phyloP scores from a whole-genome alignment of 2,329 filamentous ascomycete genomes.

The Parastagonospora avenae region DNA sequence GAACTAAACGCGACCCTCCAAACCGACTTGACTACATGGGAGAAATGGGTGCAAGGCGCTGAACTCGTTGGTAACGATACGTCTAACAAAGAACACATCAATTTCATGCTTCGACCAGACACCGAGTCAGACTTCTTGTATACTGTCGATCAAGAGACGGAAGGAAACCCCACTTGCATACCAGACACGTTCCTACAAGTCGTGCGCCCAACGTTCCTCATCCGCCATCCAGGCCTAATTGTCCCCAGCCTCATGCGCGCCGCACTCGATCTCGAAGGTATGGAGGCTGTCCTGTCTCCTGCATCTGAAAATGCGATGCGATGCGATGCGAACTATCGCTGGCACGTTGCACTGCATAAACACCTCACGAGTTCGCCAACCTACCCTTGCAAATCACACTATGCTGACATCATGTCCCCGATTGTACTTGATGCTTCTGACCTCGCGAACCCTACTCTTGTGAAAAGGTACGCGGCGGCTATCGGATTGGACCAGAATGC shows the following conservation, averaged over 20 bases:
- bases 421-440: slow-evolving; percentile 27
- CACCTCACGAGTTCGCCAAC: slow-evolving; percentile 8
- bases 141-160: background rate
- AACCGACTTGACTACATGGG: background rate
- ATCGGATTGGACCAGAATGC: slow-evolving; percentile 8
- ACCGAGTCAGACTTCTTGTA: slow-evolving; percentile 11
- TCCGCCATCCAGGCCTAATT: slow-evolving; percentile 24
- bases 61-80: slow-evolving; percentile 9
- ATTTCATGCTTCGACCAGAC: slow-evolving; percentile 18
- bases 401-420: slow-evolving; percentile 6
- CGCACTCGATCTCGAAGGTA: slow-evolving; percentile 16
- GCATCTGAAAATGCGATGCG: background rate
- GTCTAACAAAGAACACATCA: slow-evolving; percentile 26
- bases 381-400: background rate
- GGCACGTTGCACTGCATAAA: slow-evolving; percentile 16
- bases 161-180: slow-evolving; percentile 18
- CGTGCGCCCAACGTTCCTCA: slow-evolving; percentile 21
- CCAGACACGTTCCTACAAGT: slow-evolving; percentile 11
- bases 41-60: background rate
- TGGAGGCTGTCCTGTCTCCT: slow-evolving; percentile 1
- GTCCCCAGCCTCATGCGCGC: slow-evolving; percentile 24
- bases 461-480: slow-evolving; percentile 18
- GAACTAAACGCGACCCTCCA: background rate
- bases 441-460: slow-evolving; percentile 7
- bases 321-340: slow-evolving; percentile 25